Evolutionary conservation across 2,329 filamentous ascomycete genomes (phyloP), one percentile per base, ranked within the genome.

Genomic region (Aspergillus eucalypticola): DNA sequence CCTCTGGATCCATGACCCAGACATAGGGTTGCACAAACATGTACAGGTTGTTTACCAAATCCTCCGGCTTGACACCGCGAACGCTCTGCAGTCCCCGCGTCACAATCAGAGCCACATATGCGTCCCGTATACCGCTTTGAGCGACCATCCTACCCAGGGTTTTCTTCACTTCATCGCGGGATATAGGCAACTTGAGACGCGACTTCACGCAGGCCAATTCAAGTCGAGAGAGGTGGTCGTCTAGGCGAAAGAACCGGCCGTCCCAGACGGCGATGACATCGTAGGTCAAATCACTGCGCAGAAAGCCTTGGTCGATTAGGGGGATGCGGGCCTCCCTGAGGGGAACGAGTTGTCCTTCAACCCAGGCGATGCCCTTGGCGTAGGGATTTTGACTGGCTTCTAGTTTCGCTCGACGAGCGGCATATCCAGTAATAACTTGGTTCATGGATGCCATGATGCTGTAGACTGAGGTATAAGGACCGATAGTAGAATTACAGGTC

Each of bases 181-280:
- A 23, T 15, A 54, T 5, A 11, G 52, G 52, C 13, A 29, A 21
- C 11, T 42, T 54, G 38, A 54, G 38, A 0, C 81, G 76, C 50
- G 83, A 69, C 67, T 84, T 83, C 8, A 60, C 63, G 64, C 80
- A 82, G 66, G 75, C 79, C 0, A 64, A 62, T n/a, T 79, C 73
- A 0, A 84, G 69, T 4, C 82, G 78, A n/a, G 68, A 64, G 1
- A 83, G 64, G 60, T 83, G 82, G 58, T 83, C 80, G 41, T 83
- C 79, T 0, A 83, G 77, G 0, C 81, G 81, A 69, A 84, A 83
- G 66, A 81, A 81, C 3, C 78, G 78, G 0, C 81, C 80, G 50
- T 83, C 79, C 82, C 82, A 83, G 21, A 83, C 79, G 0, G 80
- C 67, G 0, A 80, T 79, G 0, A 84, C 82, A 55, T 83, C 81